Conservation (phyloP, 2,329 filamentous ascomycete species). For the Fulvia fulva region DNA sequence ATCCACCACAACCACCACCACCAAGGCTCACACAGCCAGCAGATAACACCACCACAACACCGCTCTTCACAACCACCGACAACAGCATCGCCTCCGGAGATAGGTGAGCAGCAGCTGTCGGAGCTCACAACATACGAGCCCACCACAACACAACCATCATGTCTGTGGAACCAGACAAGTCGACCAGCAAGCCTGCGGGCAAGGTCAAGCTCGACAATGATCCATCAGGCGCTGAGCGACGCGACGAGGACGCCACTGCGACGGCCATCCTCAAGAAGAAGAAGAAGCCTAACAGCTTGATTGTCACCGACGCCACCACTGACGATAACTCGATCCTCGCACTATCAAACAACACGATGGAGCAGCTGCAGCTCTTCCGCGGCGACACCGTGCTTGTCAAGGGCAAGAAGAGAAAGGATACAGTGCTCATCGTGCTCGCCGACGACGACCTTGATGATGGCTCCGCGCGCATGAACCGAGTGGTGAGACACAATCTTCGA, state of each 20-base stretch:
- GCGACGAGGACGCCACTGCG: conserved; percentile 79
- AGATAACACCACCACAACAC: neutral
- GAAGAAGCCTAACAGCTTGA: conserved; percentile 99
- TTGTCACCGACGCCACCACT: conserved; percentile 97
- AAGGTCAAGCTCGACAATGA: conserved; percentile 45
- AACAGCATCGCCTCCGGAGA: neutral
- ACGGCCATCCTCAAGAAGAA: conserved; percentile 99
- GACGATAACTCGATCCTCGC: conserved; percentile 99
- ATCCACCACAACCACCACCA: neutral
- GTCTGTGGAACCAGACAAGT: conserved; percentile 50
- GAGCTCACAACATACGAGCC: neutral
- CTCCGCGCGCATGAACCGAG: conserved; percentile 94
- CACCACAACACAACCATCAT: conserved; percentile 32
- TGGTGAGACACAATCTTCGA: conserved; percentile 94
- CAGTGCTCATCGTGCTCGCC: conserved; percentile 92
- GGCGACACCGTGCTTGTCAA: conserved; percentile 97
- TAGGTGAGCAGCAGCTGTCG: neutral
- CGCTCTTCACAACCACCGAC: neutral
- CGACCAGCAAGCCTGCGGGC: conserved; percentile 33
- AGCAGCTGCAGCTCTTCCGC: conserved; percentile 94
- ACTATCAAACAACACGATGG: conserved; percentile 98
- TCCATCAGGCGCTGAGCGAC: conserved; percentile 34
- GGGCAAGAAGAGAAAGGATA: conserved; percentile 99
- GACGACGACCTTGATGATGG: conserved; percentile 98
- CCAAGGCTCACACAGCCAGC: neutral